Evolutionary conservation across 306 rosid genomes (phyloP).

Genomic region (Rosa chinensis): DNA sequence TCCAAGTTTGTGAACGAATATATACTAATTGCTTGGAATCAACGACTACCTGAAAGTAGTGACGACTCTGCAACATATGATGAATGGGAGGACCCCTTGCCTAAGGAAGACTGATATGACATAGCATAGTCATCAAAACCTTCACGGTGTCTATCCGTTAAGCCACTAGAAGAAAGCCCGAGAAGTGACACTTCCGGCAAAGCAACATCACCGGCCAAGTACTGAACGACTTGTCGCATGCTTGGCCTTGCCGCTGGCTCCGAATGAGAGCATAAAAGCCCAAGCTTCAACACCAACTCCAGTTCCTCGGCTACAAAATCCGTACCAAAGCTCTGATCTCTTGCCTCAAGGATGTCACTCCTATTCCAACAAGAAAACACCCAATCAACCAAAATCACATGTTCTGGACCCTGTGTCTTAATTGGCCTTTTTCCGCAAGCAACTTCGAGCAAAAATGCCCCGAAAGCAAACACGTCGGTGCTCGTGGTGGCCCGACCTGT

Average conservation of each 20-base stretch:
- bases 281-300: conserved; percentile 32
- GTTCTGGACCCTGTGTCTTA: conserved; percentile 27
- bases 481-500: conserved; percentile 33
- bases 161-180: conserved; percentile 34
- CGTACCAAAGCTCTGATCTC: conserved; percentile 21
- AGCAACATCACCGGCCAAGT: conserved; percentile 24
- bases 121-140: conserved; percentile 35
- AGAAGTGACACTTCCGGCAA: conserved; percentile 27
- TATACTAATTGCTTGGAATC: conserved; percentile 7
- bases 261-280: conserved; percentile 39
- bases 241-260: conserved; percentile 28
- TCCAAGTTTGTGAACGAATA: too few species aligned
- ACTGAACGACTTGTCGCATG: conserved; percentile 35
- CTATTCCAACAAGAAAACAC: conserved; percentile 23
- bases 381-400: conserved; percentile 36
- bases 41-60: conserved; percentile 48
- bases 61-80: conserved; percentile 36
- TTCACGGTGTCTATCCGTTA: conserved; percentile 24
- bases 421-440: conserved; percentile 34
- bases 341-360: conserved; percentile 21
- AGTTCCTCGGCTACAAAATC: conserved; percentile 24
- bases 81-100: conserved; percentile 19
- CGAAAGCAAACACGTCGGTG: conserved; percentile 36
- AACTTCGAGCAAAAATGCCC: conserved; percentile 33
- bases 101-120: conserved; percentile 41